Evolutionary conservation across 2,329 filamentous ascomycete genomes (phyloP), one percentile per base, ranked within the genome.

Genomic region (Ophiocordyceps camponoti-rufipedis): DNA sequence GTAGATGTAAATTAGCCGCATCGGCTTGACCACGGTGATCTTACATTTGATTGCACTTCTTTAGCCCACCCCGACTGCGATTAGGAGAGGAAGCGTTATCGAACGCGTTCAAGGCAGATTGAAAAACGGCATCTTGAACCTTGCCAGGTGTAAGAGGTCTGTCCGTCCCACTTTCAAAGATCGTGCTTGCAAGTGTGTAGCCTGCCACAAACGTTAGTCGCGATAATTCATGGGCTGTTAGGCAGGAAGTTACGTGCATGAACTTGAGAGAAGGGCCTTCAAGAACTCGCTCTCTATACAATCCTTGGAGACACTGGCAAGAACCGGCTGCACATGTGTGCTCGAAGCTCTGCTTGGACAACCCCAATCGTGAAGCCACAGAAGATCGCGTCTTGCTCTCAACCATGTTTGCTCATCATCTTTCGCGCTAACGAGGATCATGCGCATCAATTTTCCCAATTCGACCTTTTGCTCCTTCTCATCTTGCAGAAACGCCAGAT

Each of bases 71-170:
- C 51, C 84, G 71, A 2, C 74, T 83, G 46, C 76, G 75, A 53
- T 89, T 87, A 1, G 82, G 82, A 54, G 91, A 91, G 19, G 81
- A 84, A 3, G 85, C 84, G 55, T 85, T 85, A 55, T 91, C 85
- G 55, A 87, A 91, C 4, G 80, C 74, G 45, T 74, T 69, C 64
- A 87, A 72, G 1, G 80, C 80, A 42, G 77, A 69, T 1, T 68
- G 67, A 40, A 83, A 64, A 9, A 86, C 66, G 1, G 76, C 74
- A 5, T 75, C 69, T 54, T 77, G 73, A 1, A 85, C 61, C 7
- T 69, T 58, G 3, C 69, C 59, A 3, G 57, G 54, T 2, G 69
- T 54, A 3, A 85, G 63, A 5, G 72, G 70, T 4, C 58, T 60
- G 16, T 74, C 64, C 2, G 62, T 55, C 0, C 67, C 62, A 28